Base-by-base conservation (phyloP, 2,329 filamentous ascomycete species). In the Aureobasidium lini region DNA sequence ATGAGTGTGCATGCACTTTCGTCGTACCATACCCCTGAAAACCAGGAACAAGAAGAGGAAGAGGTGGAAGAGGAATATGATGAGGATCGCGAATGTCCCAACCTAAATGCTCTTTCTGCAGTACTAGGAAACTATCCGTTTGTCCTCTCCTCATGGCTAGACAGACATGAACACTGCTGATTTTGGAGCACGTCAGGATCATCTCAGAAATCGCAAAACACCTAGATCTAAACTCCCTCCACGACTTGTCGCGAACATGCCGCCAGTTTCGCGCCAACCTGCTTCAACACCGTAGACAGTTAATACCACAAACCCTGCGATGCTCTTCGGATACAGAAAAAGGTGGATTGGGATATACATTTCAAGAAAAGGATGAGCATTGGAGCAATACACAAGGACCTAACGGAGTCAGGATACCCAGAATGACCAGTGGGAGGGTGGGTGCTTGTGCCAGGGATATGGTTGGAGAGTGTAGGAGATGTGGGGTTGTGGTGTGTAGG, bases 151-250 rank as follows among this genome's bases (percentile, higher is more conserved):
- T 6, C 8, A 23, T 2, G 9, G 4, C 18, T 18, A 2, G 6
- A 46, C 3, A n/a, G 6, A 47, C 4, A 47, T 7, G 10, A 16
- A 4, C 15, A 23, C 31, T 49, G 23, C 34, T 18, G 8, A 5
- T 44, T 28, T 5, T 28, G 23, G 3, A 3, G 23, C 23, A 23
- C 23, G 23, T 23, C 76, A 96, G 91, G 67, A 84, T 96, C 69
- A 84, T 89, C 66, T 83, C 85, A 64, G 83, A 87, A 66, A 82
- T 96, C 64, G 88, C 89, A 50, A 82, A 84, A 34, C 82, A 83
- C 66, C 84, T 96, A 70, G 93, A 97, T 71, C 82, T 96, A 53
- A 96, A 93, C 72, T 87, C 89, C 13, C 83, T 96, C 67, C 87
- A 95, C 72, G 85, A 87, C 64, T 83, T 97, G 18, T 89, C 92